Conservation (phyloP, 495 filamentous ascomycete species). For the Aspergillus nanangensis region DNA sequence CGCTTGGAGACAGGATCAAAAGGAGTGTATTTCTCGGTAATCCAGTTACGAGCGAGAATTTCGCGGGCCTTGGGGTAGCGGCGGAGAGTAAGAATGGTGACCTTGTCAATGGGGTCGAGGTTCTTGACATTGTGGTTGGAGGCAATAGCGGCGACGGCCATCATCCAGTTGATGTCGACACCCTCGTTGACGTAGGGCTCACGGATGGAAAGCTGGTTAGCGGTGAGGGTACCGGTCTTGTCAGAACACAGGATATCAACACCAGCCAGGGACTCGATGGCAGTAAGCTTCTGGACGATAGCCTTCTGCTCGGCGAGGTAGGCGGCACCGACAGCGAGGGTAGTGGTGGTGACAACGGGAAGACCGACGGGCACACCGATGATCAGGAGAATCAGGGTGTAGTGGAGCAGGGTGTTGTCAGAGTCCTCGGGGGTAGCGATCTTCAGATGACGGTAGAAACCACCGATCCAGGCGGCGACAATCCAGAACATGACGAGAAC, state of each 20-base stretch:
- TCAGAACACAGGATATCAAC: conserved; percentile 74
- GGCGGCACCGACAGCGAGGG: conserved; percentile 69
- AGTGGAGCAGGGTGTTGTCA: conserved; percentile 57
- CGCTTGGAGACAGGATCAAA: conserved; percentile 79
- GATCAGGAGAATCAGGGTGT: conserved; percentile 64
- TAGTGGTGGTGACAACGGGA: conserved; percentile 70
- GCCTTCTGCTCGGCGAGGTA: conserved; percentile 72
- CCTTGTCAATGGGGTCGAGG: conserved; percentile 73
- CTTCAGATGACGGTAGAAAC: conserved; percentile 67
- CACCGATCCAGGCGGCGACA: conserved; percentile 68
- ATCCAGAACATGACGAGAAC: conserved; percentile 73
- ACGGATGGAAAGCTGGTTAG: conserved; percentile 71
- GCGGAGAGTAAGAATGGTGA: conserved; percentile 68
- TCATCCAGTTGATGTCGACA: conserved; percentile 77
- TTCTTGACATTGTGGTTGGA: conserved; percentile 76
- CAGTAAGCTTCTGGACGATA: conserved; percentile 72
- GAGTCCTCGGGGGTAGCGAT: conserved; percentile 57
- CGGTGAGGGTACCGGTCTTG: conserved; percentile 76
- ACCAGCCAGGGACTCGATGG: conserved; percentile 73
- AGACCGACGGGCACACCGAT: conserved; percentile 75
- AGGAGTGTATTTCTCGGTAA: conserved; percentile 70
- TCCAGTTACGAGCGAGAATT: conserved; percentile 65
- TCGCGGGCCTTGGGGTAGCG: conserved; percentile 70
- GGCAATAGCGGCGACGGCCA: conserved; percentile 69
- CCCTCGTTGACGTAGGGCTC: conserved; percentile 72